Evolutionary conservation across 116 monocot genomes (phyloP).

Genomic region (Trichopus zeylanicus): DNA sequence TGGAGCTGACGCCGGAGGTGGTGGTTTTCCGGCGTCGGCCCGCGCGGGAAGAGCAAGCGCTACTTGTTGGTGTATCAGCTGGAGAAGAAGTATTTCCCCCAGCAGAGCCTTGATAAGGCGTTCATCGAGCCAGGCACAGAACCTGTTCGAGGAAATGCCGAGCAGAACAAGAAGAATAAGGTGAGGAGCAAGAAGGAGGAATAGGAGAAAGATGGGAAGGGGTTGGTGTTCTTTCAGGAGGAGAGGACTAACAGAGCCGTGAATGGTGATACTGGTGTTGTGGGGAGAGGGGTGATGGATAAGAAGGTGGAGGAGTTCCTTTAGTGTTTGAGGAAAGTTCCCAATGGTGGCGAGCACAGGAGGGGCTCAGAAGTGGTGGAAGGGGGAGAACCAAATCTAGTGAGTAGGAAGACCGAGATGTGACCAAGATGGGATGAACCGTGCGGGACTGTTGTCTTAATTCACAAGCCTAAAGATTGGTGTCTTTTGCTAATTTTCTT

Average conservation of each 20-base stretch:
- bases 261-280: not conserved
- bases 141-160: not conserved
- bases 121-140: constrained; percentile 32
- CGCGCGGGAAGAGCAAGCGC: constrained; percentile 88
- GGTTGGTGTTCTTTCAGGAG: constrained; percentile 70
- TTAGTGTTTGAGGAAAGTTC: constrained; percentile 69
- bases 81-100: constrained; percentile 97
- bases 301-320: constrained; percentile 89
- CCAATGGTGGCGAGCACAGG: constrained; percentile 9
- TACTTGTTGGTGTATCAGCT: constrained; percentile 95
- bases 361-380: constrained; percentile 3
- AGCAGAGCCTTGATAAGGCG: constrained; percentile 86
- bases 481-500: not conserved
- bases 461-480: constrained; percentile 95
- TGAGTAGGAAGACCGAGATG: constrained; percentile 53
- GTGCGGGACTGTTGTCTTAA: constrained; percentile 67
- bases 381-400: constrained; percentile 42
- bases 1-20: constrained; percentile 80
- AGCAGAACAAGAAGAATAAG: not conserved
- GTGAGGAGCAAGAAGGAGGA: constrained; percentile 14
- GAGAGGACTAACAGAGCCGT: constrained; percentile 9
- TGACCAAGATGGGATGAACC: constrained; percentile 83
- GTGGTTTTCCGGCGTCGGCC: constrained; percentile 82
- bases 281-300: constrained; percentile 30
- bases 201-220: constrained; percentile 39